These are phyloP conservation scores for Protomyces macrosporus DNA, from an alignment of 1,139 yeast species.

Conservation along the genomic window DNA sequence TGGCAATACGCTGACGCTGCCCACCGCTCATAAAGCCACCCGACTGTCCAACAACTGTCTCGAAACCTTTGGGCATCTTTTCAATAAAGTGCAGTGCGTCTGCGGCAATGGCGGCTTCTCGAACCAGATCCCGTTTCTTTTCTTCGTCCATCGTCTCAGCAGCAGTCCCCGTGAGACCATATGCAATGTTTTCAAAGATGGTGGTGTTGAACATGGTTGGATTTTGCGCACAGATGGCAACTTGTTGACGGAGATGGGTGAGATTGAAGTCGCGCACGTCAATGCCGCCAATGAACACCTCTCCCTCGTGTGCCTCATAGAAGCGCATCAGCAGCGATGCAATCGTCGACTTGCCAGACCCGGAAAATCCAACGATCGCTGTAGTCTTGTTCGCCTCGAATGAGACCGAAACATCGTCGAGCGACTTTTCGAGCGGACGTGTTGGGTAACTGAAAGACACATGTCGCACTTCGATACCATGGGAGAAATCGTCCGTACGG, in stretches of 20 bases:
- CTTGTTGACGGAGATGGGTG: slow-evolving; percentile 47
- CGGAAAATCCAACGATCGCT: slow-evolving; percentile 70
- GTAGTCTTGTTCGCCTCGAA: slow-evolving; percentile 48
- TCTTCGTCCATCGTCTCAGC: slow-evolving; percentile 39
- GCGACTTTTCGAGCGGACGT: slow-evolving; percentile 40
- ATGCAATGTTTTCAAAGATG: slow-evolving; percentile 57
- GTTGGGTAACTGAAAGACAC: slow-evolving; percentile 31
- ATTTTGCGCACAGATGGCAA: slow-evolving; percentile 64
- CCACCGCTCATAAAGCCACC: slow-evolving; percentile 64
- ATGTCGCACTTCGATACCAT: slow-evolving; percentile 25
- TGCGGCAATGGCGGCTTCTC: slow-evolving; percentile 38
- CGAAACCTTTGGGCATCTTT: slow-evolving; percentile 52
- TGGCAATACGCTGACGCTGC: slow-evolving; percentile 68
- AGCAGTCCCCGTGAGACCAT: slow-evolving; percentile 52
- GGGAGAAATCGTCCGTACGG: slow-evolving; percentile 25
- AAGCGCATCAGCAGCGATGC: slow-evolving; percentile 51
- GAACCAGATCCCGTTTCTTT: slow-evolving; percentile 45
- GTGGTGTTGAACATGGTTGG: slow-evolving; percentile 67
- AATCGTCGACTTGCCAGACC: slow-evolving; percentile 75
- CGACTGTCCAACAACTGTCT: slow-evolving; percentile 53
- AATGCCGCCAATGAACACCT: slow-evolving; percentile 41
- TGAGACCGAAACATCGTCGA: slow-evolving; percentile 52
- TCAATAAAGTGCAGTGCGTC: slow-evolving; percentile 51
- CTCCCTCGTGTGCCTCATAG: slow-evolving; percentile 42
- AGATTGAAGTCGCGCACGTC: slow-evolving; percentile 48